phyloP scores from a whole-genome alignment of 1,284 basidiomycete genomes.

The Apiotrichum porosum region DNA sequence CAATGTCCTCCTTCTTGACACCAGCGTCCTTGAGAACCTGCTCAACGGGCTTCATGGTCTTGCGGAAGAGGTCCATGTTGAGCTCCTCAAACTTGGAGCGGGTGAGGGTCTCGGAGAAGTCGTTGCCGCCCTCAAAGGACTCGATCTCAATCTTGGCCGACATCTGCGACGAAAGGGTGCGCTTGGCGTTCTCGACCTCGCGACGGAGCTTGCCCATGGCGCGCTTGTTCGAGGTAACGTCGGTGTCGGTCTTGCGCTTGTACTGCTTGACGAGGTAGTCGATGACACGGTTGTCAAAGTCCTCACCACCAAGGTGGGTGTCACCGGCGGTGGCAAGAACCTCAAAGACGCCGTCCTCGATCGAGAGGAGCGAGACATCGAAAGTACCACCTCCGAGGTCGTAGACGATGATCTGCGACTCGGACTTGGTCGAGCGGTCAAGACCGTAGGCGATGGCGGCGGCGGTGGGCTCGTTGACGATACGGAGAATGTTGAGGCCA shows the following conservation, averaged over 20 bases:
- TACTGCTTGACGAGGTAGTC: conserved; percentile 96
- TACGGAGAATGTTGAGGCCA: conserved; percentile 91
- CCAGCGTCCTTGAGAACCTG: conserved; percentile 97
- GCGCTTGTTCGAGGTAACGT: conserved; percentile 78
- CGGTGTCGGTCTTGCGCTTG: conserved; percentile 92
- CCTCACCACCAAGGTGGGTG: conserved; percentile 97
- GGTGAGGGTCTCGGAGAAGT: conserved; percentile 91
- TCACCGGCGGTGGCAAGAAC: conserved; percentile 99
- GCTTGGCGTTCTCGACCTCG: conserved; percentile 98
- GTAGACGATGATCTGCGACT: conserved; percentile 89
- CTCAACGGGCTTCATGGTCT: conserved; percentile 99
- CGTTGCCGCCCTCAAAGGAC: conserved; percentile 88
- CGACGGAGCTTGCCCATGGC: conserved; percentile 96
- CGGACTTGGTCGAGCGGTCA: conserved; percentile 60
- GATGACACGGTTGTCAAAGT: conserved; percentile 97
- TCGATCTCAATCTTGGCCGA: conserved; percentile 69
- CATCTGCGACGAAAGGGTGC: conserved; percentile 81
- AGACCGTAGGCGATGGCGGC: conserved; percentile 96
- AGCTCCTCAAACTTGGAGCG: conserved; percentile 98
- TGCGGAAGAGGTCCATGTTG: conserved; percentile 97
- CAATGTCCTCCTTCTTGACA: conserved; percentile 94
- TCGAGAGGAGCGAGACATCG: conserved; percentile 96
- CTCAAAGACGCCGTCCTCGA: conserved; percentile 98
- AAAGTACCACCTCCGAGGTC: conserved; percentile 99
- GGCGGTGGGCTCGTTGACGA: conserved; percentile 98